Base-by-base conservation (phyloP, 345 rosid genomes). In the Gossypium bickii region DNA sequence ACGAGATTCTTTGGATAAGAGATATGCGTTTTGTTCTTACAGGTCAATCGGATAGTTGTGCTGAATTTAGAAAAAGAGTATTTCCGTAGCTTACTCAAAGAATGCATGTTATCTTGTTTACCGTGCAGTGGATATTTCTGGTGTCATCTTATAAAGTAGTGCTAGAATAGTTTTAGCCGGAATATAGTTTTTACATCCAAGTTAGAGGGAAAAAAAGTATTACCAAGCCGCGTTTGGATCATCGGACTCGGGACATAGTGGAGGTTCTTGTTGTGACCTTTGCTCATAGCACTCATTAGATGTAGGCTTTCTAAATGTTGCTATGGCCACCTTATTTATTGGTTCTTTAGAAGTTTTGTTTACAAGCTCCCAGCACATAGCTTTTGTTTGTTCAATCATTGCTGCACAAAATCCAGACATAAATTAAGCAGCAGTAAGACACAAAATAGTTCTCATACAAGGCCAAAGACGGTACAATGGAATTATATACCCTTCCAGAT, bases 151-250 rank as follows among this genome's bases (percentile, higher is more conserved):
- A 61, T 9, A 13, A 10, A 11, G 7, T 12, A 43, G 38, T 44
- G 20, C 43, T 15, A 3, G 38, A 24, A 11, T 45, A 55, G n/a
- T 44, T 72, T 47, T 22, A 59, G 43, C 22, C 44, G 15, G 34
- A 55, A 34, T 27, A 47, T 22, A 64, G 15, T 16, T 49, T 49
- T 65, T 72, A 43, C 12, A 67, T 25, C 18, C 17, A 22, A 61
- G n/a, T 41, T 45, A 6, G 57, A 45, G 20, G 15, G 47, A 48
- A 25, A 13, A 25, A 22, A 22, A 3, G 16, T 49, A 71, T 74
- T 87, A 96, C 98, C 97, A 92, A 77, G 97, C 93, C 12, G 97
- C 99, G 84, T 93, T 88, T 24, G 92, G 89, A 86, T 93, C 98
- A 84, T 96, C 98, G 51, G 97, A 85, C 58, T 82, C 82, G 0